Conservation (phyloP, 176 grass and related monocot genomes). For the Guadua angustifolia region DNA sequence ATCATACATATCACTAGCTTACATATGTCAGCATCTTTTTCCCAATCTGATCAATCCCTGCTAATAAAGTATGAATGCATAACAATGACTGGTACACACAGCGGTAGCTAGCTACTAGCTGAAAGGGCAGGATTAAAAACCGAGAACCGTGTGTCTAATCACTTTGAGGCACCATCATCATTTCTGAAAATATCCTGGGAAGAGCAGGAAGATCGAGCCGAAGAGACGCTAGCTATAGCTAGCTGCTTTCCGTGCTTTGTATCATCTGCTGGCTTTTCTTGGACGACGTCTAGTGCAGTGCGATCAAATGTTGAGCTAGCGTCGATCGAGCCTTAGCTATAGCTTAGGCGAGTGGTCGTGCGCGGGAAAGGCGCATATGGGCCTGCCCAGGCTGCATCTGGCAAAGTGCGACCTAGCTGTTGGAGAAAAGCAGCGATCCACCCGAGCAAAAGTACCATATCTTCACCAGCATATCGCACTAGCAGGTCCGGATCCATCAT, state of each 20-base stretch:
- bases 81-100: slow-evolving; percentile 29
- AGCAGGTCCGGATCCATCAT: not conserved
- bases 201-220: not conserved
- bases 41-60: not conserved
- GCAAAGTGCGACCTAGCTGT: slow-evolving; percentile 25
- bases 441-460: slow-evolving; percentile 3
- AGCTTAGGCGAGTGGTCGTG: not conserved
- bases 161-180: not conserved
- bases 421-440: not conserved
- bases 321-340: not conserved
- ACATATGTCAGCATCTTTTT: not conserved
- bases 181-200: slow-evolving; percentile 21
- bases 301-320: not conserved
- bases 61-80: not conserved
- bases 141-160: slow-evolving; percentile 29
- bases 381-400: not conserved
- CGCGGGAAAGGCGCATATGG: not conserved
- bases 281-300: not conserved
- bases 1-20: slow-evolving; percentile 37
- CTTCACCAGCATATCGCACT: slow-evolving; percentile 46
- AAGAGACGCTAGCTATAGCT: not conserved
- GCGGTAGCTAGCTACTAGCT: slow-evolving; percentile 2
- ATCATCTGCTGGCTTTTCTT: not conserved
- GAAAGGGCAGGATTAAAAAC: slow-evolving; percentile 13
- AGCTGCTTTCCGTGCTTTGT: slow-evolving; percentile 19